Evolutionary conservation across 2,329 filamentous ascomycete species (phyloP).

Genomic region (Chaetomiaceae sp.): DNA sequence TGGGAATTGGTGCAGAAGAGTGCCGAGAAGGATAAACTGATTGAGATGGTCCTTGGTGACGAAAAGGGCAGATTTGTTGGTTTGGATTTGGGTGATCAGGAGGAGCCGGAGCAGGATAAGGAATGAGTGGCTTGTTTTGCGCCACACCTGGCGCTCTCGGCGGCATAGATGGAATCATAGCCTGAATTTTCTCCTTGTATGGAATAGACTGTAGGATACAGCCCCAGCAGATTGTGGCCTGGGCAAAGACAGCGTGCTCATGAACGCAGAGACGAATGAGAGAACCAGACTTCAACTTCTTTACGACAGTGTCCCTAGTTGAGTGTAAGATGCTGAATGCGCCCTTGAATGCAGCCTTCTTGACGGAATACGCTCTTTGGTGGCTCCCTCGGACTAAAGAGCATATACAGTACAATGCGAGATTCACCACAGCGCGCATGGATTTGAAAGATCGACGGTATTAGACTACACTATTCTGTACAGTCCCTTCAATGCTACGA

Average conservation of each 20-base stretch:
- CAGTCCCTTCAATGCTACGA: no score
- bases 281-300: no score
- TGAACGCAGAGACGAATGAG: background rate
- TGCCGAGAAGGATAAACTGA: constrained; percentile 28
- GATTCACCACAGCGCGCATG: no score
- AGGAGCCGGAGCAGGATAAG: background rate
- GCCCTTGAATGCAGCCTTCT: no score
- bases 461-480: no score
- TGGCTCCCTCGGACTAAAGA: no score
- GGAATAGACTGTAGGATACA: background rate
- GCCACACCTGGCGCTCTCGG: background rate
- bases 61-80: constrained; percentile 8
- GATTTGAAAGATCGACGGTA: no score
- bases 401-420: no score
- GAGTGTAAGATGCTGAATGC: no score
- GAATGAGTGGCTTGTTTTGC: background rate
- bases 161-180: background rate
- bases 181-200: background rate
- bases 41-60: constrained; percentile 29
- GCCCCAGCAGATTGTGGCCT: background rate
- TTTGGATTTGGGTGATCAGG: background rate
- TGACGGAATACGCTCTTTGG: no score
- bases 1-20: constrained; percentile 32
- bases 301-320: no score
- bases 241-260: background rate